A percentile compares a stretch with the other conserved stretches of the same genome.
phyloP scores from a whole-genome alignment of 2,329 filamentous ascomycete genomes.

The Xylariomycetidae sp. region DNA sequence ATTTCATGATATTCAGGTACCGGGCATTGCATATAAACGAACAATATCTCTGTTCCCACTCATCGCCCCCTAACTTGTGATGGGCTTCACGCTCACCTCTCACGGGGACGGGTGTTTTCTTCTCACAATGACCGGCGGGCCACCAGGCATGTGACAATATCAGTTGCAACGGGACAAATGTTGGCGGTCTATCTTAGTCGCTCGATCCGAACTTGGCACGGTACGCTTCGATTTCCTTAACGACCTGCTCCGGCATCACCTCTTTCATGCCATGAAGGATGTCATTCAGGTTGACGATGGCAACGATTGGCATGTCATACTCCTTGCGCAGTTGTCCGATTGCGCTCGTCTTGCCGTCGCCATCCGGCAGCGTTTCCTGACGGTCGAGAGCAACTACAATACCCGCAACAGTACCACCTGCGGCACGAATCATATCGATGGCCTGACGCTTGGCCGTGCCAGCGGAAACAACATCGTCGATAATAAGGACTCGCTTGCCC shows the following conservation, averaged over 20 bases:
- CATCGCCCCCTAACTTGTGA: too few species aligned
- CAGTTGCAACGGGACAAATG: too few species aligned
- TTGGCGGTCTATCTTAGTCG: too few species aligned
- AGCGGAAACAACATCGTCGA: slow-evolving; percentile 95
- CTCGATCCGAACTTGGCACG: slow-evolving; percentile 58
- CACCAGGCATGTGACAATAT: too few species aligned
- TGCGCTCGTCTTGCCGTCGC: slow-evolving; percentile 66
- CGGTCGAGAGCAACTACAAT: slow-evolving; percentile 87
- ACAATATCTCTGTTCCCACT: too few species aligned
- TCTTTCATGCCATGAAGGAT: slow-evolving; percentile 64
- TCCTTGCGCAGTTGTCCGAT: slow-evolving; percentile 81
- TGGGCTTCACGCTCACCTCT: too few species aligned
- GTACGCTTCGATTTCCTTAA: slow-evolving; percentile 68
- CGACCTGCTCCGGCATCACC: slow-evolving; percentile 55
- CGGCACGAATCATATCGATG: slow-evolving; percentile 77
- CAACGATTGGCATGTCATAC: slow-evolving; percentile 74
- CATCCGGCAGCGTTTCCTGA: slow-evolving; percentile 69
- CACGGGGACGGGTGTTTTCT: too few species aligned
- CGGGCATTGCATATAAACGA: too few species aligned
- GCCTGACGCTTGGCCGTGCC: slow-evolving; percentile 92
- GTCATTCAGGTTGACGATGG: slow-evolving; percentile 80
- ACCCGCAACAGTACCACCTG: slow-evolving; percentile 79
- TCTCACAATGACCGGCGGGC: too few species aligned
- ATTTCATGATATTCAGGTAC: too few species aligned
- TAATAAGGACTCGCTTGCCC: slow-evolving; percentile 80